These are phyloP conservation scores for Pseudoturritis turrita DNA, from an alignment of 345 rosid genomes.

Conservation along the genomic window DNA sequence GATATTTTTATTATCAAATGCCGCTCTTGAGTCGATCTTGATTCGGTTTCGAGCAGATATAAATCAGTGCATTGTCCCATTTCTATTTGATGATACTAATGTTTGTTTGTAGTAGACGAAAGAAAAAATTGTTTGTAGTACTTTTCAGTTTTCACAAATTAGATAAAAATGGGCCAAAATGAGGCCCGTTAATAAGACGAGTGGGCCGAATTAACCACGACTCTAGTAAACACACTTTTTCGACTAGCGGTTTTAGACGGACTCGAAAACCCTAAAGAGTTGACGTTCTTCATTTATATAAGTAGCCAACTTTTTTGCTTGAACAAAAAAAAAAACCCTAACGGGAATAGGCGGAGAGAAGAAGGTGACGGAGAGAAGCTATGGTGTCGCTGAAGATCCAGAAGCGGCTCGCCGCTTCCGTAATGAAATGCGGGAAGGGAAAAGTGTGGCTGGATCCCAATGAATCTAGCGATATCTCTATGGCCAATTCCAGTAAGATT, in stretches of 20 bases:
- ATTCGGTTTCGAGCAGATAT: too few relatives aligned
- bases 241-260: too few relatives aligned
- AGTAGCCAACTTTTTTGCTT: background rate
- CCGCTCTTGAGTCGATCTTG: too few relatives aligned
- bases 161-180: background rate
- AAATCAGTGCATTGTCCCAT: too few relatives aligned
- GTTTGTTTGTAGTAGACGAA: too few relatives aligned
- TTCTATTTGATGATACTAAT: too few relatives aligned
- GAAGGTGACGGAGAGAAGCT: conserved; percentile 13
- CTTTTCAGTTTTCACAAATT: background rate
- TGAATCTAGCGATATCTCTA: conserved; percentile 58
- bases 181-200: background rate
- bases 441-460: conserved; percentile 77
- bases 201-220: background rate
- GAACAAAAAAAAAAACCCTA: background rate
- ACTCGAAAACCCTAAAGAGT: conserved; percentile 3
- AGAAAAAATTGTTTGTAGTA: too few relatives aligned
- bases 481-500: conserved; percentile 69
- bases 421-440: conserved; percentile 59
- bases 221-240: background rate
- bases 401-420: conserved; percentile 73
- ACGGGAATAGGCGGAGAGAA: conserved; percentile 1
- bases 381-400: conserved; percentile 71
- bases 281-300: background rate
- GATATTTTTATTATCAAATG: too few relatives aligned